Percentiles rank a stretch among this genome's conserved stretches.
These are phyloP conservation scores for Aspergillus proliferans DNA, from an alignment of 2,329 filamentous ascomycete genomes.

Conservation along the genomic window DNA sequence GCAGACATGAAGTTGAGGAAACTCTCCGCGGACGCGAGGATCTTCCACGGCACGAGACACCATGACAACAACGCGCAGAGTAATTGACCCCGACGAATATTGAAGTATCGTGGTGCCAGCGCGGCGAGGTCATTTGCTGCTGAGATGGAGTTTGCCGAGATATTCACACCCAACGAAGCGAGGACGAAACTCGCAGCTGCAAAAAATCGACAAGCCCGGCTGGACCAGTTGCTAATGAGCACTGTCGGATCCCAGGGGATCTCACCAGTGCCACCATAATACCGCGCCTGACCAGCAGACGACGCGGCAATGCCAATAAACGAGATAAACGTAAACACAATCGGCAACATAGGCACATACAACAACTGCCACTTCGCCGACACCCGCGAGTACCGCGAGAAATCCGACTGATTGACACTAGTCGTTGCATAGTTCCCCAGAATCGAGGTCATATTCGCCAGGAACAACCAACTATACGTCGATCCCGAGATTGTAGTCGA, in stretches of 20 bases:
- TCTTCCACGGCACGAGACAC: slow-evolving; percentile 61
- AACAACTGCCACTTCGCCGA: slow-evolving; percentile 45
- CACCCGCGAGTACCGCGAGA: slow-evolving; percentile 47
- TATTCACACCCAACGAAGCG: slow-evolving; percentile 52
- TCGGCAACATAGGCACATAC: slow-evolving; percentile 47
- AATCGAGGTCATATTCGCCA: slow-evolving; percentile 45
- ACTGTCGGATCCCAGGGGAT: slow-evolving; percentile 42
- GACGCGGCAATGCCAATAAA: slow-evolving; percentile 42
- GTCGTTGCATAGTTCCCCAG: slow-evolving; percentile 49
- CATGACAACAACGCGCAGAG: slow-evolving; percentile 52
- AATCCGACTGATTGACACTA: slow-evolving; percentile 53
- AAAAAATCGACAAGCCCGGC: slow-evolving; percentile 43
- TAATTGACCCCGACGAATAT: slow-evolving; percentile 52
- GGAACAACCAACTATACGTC: slow-evolving; percentile 50
- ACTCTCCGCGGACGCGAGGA: slow-evolving; percentile 51
- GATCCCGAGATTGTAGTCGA: slow-evolving; percentile 43
- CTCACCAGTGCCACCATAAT: slow-evolving; percentile 18
- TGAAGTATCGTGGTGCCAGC: slow-evolving; percentile 49
- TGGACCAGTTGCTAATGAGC: slow-evolving; percentile 34
- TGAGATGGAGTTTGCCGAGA: slow-evolving; percentile 48
- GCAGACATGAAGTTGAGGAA: slow-evolving; percentile 62
- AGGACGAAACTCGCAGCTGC: slow-evolving; percentile 49
- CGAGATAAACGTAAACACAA: slow-evolving; percentile 49
- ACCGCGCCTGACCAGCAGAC: slow-evolving; percentile 35
- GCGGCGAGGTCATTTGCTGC: slow-evolving; percentile 52